Conservation (phyloP, 2,329 filamentous ascomycete species). For the Xylariaceae sp. region DNA sequence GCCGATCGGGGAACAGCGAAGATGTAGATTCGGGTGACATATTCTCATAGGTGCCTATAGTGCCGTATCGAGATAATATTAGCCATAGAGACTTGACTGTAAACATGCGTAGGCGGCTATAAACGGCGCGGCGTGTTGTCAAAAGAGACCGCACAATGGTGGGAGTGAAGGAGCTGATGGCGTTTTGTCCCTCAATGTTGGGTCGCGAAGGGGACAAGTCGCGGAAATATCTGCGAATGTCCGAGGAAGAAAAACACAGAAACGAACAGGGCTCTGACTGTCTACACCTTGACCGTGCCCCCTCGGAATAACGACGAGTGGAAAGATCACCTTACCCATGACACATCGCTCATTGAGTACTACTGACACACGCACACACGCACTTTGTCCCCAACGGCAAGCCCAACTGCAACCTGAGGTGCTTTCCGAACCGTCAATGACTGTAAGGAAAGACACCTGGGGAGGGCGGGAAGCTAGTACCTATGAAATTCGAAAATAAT, state of each 20-base stretch:
- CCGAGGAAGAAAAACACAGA: background rate
- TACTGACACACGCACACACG: slow-evolving; percentile 17
- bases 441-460: slow-evolving; percentile 1
- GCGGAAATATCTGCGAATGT: background rate
- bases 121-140: slow-evolving; percentile 20
- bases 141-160: background rate
- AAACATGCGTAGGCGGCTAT: slow-evolving; percentile 20
- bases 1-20: slow-evolving; percentile 77
- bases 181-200: background rate
- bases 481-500: background rate
- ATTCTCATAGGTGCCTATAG: slow-evolving; percentile 42
- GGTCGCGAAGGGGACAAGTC: slow-evolving; percentile 2
- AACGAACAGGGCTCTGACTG: background rate
- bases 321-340: slow-evolving; percentile 28
- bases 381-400: slow-evolving; percentile 16
- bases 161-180: slow-evolving; percentile 1
- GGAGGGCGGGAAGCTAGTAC: background rate
- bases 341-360: slow-evolving; percentile 26
- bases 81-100: slow-evolving; percentile 28
- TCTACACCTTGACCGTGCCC: background rate
- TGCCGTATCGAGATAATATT: slow-evolving; percentile 27
- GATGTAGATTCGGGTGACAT: slow-evolving; percentile 74
- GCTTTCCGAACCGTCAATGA: slow-evolving; percentile 9
- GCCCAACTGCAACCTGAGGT: slow-evolving; percentile 20
- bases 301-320: background rate